phyloP scores from a whole-genome alignment of 495 filamentous ascomycete genomes.

The Penicillium antarcticum region DNA sequence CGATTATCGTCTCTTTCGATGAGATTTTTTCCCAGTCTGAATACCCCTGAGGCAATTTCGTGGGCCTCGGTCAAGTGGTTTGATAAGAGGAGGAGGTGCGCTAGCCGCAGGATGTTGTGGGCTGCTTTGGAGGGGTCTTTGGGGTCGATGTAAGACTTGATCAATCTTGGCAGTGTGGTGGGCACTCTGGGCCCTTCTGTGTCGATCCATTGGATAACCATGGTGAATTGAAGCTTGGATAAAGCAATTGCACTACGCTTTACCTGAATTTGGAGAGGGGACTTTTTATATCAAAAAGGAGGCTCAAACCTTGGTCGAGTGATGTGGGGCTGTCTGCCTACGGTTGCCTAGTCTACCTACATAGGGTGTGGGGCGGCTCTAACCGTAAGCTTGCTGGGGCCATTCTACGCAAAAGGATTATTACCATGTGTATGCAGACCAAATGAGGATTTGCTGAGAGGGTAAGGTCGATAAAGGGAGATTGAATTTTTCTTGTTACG shows the following conservation, averaged over 20 bases:
- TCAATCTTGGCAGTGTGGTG: not conserved
- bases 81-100: not conserved
- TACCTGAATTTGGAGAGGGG: too few species aligned
- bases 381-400: too few species aligned
- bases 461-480: too few species aligned
- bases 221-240: not conserved
- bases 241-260: too few species aligned
- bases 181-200: not conserved
- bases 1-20: not conserved
- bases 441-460: too few species aligned
- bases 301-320: too few species aligned
- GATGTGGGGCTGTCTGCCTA: not conserved
- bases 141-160: not conserved
- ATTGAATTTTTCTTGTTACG: too few species aligned
- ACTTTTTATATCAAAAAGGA: too few species aligned
- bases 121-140: not conserved
- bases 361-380: too few species aligned
- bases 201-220: not conserved
- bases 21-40: not conserved
- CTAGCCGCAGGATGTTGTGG: not conserved
- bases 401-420: too few species aligned
- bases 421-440: too few species aligned
- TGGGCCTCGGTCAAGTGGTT: not conserved
- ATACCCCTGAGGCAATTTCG: not conserved
- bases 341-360: not conserved